phyloP scores from a whole-genome alignment of 2,329 filamentous ascomycete species.

The Volutella citrinella region DNA sequence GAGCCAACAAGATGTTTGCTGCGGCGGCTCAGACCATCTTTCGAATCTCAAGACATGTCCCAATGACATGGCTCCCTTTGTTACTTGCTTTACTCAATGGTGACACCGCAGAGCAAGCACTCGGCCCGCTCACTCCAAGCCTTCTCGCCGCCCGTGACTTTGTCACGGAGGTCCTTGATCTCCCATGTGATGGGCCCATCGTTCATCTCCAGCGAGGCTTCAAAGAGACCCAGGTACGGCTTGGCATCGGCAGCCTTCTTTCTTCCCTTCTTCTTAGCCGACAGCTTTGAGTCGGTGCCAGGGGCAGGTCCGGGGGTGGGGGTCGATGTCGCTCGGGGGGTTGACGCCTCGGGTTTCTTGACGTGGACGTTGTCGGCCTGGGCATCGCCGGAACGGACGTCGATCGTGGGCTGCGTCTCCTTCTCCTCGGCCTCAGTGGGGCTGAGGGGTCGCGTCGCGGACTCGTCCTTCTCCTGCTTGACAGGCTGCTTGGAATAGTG shows the following conservation, averaged over 20 bases:
- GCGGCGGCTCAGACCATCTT: too few relatives aligned
- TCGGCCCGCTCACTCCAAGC: slow-evolving; percentile 48
- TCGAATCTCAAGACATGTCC: too few relatives aligned
- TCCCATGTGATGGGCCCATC: slow-evolving; percentile 47
- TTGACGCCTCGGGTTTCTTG: slow-evolving; percentile 31
- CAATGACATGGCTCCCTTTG: too few relatives aligned
- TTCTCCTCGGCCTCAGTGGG: slow-evolving; percentile 50
- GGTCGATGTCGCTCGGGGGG: slow-evolving; percentile 28
- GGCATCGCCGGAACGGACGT: slow-evolving; percentile 47
- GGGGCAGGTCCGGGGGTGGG: slow-evolving; percentile 27
- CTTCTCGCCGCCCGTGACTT: slow-evolving; percentile 47
- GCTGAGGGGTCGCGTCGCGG: slow-evolving; percentile 43
- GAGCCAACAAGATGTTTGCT: slow-evolving; percentile 10
- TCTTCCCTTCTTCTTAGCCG: slow-evolving; percentile 35
- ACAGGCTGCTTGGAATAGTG: slow-evolving; percentile 40
- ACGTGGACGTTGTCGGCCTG: slow-evolving; percentile 37
- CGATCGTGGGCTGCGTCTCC: slow-evolving; percentile 50
- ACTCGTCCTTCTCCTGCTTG: slow-evolving; percentile 35
- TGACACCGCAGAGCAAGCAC: slow-evolving; percentile 49
- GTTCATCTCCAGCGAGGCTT: slow-evolving; percentile 47
- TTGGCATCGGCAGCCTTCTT: slow-evolving; percentile 37
- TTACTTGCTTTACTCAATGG: slow-evolving; percentile 40
- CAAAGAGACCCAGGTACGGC: slow-evolving; percentile 51
- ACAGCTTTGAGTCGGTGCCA: slow-evolving; percentile 24
- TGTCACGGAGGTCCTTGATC: slow-evolving; percentile 48